A percentile compares a stretch with the other conserved stretches of the same genome.
These are phyloP conservation scores for Apiotrichum domesticum DNA, from an alignment of 1,284 basidiomycete species.

Conservation along the genomic window DNA sequence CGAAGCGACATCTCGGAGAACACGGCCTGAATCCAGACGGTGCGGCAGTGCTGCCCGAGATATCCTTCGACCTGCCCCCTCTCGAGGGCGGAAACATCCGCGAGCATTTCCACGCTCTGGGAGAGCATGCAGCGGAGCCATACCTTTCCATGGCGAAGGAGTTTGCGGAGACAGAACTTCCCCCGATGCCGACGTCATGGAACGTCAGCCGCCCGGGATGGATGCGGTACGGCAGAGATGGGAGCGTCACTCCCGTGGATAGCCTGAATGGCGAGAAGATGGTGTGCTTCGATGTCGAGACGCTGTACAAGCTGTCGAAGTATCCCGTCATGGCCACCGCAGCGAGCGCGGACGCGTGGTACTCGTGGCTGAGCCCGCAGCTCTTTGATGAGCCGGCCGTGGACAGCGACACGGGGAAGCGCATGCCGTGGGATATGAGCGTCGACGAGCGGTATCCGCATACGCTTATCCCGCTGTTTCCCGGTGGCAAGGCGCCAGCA, in stretches of 20 bases:
- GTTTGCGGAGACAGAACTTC: conserved; percentile 57
- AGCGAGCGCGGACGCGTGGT: conserved; percentile 78
- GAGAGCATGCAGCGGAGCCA: conserved; percentile 65
- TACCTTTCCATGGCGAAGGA: conserved; percentile 69
- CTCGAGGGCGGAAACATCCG: conserved; percentile 76
- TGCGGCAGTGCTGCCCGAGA: conserved; percentile 72
- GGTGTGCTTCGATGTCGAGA: conserved; percentile 85
- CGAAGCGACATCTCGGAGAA: conserved; percentile 66
- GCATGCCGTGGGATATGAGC: conserved; percentile 26
- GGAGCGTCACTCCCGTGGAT: conserved; percentile 27
- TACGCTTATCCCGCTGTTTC: conserved; percentile 40
- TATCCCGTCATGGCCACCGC: conserved; percentile 89
- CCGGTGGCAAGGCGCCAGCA: conserved; percentile 47
- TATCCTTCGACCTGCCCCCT: conserved; percentile 72
- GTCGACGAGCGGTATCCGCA: conserved; percentile 23
- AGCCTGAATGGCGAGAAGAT: conserved; percentile 63
- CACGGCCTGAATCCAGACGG: conserved; percentile 76
- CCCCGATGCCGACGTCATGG: conserved; percentile 64
- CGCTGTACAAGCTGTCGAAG: conserved; percentile 72
- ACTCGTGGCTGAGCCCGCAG: conserved; percentile 94
- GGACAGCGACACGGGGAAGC: conserved; percentile 2
- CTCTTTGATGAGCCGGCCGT: conserved; percentile 55
- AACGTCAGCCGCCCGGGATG: conserved; percentile 69
- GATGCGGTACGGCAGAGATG: conserved; percentile 64
- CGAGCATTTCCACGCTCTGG: conserved; percentile 84